Conservation (phyloP, 2,329 filamentous ascomycete genomes). For the Chrysoporthe puriensis region DNA sequence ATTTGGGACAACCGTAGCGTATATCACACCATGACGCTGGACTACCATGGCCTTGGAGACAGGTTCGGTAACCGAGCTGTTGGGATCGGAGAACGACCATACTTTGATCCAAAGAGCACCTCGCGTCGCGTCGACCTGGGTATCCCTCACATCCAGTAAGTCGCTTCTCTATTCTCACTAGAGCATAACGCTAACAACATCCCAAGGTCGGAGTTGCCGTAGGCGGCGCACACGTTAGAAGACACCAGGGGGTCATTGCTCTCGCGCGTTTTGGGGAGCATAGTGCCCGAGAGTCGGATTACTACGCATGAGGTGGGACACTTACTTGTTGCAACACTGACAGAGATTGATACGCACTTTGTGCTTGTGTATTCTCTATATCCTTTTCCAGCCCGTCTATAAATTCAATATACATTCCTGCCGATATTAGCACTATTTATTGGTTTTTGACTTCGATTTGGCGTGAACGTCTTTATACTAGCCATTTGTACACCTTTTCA, state of each 20-base stretch:
- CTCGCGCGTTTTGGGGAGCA: not conserved
- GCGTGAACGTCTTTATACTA: not conserved
- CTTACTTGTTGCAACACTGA: not conserved
- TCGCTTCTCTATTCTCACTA: not conserved
- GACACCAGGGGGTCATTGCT: not conserved
- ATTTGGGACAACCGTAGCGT: conserved; percentile 66
- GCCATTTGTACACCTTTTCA: not conserved
- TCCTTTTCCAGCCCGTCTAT: not conserved
- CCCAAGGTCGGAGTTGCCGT: not conserved
- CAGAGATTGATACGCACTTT: not conserved
- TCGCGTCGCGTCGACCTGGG: conserved; percentile 46
- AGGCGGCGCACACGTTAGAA: not conserved
- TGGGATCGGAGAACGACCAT: conserved; percentile 58
- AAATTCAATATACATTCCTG: not conserved
- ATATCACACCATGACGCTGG: conserved; percentile 58
- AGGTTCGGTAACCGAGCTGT: conserved; percentile 57
- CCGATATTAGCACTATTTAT: not conserved
- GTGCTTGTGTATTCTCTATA: not conserved
- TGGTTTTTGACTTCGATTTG: not conserved
- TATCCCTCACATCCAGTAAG: conserved; percentile 15
- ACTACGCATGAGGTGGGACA: not conserved
- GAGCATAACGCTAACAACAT: not conserved
- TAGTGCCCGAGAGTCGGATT: not conserved
- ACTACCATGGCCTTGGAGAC: conserved; percentile 56
- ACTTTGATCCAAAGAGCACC: conserved; percentile 54